Conservation (phyloP, 2,329 filamentous ascomycete genomes). For the Monosporascus sp. region DNA sequence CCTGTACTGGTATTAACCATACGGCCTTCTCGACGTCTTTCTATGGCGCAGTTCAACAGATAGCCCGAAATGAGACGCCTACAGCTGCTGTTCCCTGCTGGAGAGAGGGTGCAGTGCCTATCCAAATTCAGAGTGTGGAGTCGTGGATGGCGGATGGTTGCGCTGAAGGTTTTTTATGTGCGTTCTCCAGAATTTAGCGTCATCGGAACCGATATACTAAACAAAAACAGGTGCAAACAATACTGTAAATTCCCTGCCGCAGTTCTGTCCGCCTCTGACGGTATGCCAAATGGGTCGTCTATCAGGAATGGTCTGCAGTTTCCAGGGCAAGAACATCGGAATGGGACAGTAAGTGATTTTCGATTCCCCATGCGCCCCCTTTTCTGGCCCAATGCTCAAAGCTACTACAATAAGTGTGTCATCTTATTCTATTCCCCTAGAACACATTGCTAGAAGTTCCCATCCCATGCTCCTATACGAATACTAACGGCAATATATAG, state of each 20-base stretch:
- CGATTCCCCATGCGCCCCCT: neutral
- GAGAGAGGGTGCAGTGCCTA: slow-evolving; percentile 32
- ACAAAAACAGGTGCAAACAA: slow-evolving; percentile 34
- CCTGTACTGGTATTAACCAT: slow-evolving; percentile 36
- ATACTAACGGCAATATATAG: neutral
- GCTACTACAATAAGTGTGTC: too few relatives aligned
- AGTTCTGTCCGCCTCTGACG: slow-evolving; percentile 36
- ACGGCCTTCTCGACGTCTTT: slow-evolving; percentile 36
- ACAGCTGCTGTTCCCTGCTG: slow-evolving; percentile 36
- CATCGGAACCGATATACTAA: slow-evolving; percentile 5
- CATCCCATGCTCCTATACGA: too few relatives aligned
- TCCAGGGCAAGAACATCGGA: slow-evolving; percentile 29
- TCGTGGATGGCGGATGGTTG: slow-evolving; percentile 34
- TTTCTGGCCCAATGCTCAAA: neutral
- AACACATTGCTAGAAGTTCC: too few relatives aligned
- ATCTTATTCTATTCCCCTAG: too few relatives aligned
- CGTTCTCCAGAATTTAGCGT: slow-evolving; percentile 9
- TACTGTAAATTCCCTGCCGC: slow-evolving; percentile 40
- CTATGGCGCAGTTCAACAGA: slow-evolving; percentile 28
- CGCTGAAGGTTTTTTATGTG: slow-evolving; percentile 37
- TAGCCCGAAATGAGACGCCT: slow-evolving; percentile 21
- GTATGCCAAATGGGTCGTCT: slow-evolving; percentile 33
- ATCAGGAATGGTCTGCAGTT: slow-evolving; percentile 27
- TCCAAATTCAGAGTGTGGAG: slow-evolving; percentile 33
- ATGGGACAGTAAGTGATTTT: slow-evolving; percentile 30